These are phyloP conservation scores for Hypoxylon sp. DNA, from an alignment of 2,329 filamentous ascomycete species.

Conservation along the genomic window DNA sequence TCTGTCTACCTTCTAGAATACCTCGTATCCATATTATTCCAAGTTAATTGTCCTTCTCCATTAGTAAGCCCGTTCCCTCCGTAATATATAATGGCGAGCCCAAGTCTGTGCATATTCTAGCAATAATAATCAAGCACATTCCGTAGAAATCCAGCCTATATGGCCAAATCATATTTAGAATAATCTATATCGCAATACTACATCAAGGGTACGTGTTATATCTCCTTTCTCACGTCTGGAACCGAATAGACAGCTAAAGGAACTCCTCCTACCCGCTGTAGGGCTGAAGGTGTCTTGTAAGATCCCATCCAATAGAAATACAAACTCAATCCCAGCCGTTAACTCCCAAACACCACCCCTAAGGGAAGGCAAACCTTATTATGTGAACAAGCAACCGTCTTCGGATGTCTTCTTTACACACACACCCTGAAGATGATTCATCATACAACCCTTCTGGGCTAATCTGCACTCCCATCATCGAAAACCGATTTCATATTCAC, in stretches of 20 bases:
- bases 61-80: too few relatives aligned
- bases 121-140: too few relatives aligned
- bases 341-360: neutral
- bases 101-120: too few relatives aligned
- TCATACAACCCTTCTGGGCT: neutral
- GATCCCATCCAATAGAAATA: neutral
- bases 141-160: too few relatives aligned
- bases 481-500: neutral
- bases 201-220: too few relatives aligned
- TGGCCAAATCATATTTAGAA: too few relatives aligned
- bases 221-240: too few relatives aligned
- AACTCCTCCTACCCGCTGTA: neutral
- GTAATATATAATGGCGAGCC: too few relatives aligned
- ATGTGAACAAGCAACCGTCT: neutral
- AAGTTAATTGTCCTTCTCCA: too few relatives aligned
- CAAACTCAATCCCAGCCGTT: neutral
- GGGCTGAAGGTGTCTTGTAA: neutral
- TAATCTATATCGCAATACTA: too few relatives aligned
- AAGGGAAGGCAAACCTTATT: conserved; percentile 1
- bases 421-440: neutral
- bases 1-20: too few relatives aligned
- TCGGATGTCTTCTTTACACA: neutral
- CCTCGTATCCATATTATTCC: too few relatives aligned
- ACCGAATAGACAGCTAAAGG: neutral
- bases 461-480: neutral